Evolutionary conservation across 495 filamentous ascomycete genomes (phyloP), one percentile per base, ranked within the genome.

Genomic region (Daldinia caldariorum): DNA sequence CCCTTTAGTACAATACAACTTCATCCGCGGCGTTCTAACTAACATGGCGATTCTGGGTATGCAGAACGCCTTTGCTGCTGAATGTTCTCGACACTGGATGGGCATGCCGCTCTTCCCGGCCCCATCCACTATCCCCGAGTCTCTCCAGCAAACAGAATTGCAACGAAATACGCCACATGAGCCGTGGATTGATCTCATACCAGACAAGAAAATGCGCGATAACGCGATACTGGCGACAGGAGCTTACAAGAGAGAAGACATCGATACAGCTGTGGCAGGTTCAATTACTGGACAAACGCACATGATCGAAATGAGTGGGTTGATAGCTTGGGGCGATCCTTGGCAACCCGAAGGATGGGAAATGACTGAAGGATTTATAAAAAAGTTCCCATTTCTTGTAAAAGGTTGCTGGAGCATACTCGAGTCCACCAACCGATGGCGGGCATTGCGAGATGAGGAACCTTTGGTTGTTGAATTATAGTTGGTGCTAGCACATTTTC

Each of bases 111-210:
- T 75, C 26, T 66, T 67, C 59, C 61, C 60, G 32, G 32, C 66
- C 2, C 73, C 70, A 39, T 56, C 61, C 12, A 59, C 41, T 10
- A 55, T 79, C 9, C 84, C 86, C 0, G 70, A 72, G 0, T 78
- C 74, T 57, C 79, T 89, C 1, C 78, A 79, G 2, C 84, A 84
- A 1, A 88, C 86, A 2, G 63, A 51, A 20, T 31, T 86, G 0
- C 86, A 88, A 64, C 63, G 56, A 10, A 61, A 66, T 0, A 71
- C 77, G 6, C 71, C 75, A 0, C 86, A 89, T 56, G 82, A 84
- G 53, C 81, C 83, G 0, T 89, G 85, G 81, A 70, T 89, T 16
- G 85, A 88, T 62, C 79, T 87, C 51, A 83, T 87, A 54, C 86
- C 85, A 3, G 76, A 81, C 34, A 79, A 81, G 16, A 75, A 71